A percentile compares a stretch with the other conserved stretches of the same genome.
Evolutionary conservation across 768 basidiomycete genomes (phyloP).

Genomic region (Crucibulum laeve): DNA sequence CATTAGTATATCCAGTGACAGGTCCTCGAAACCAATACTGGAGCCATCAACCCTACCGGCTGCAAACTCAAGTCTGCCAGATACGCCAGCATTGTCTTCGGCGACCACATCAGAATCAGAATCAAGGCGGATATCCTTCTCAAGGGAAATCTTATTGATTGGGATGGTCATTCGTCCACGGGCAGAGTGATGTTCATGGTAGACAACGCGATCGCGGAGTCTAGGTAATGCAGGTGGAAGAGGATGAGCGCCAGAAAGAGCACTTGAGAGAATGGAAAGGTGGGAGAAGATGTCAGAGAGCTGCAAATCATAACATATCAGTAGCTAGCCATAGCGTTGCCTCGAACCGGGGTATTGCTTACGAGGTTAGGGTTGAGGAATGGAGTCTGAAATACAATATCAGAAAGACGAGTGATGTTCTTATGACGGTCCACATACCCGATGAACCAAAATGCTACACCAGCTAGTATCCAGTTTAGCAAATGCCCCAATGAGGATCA

Average conservation of each 20-base stretch:
- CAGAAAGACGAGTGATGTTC: background rate
- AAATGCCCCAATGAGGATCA: conserved; percentile 34
- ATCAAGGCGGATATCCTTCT: background rate
- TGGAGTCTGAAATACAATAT: conserved; percentile 26
- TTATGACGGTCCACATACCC: conserved; percentile 17
- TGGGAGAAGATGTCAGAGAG: conserved; percentile 40
- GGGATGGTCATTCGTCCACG: conserved; percentile 1
- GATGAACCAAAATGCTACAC: conserved; percentile 39
- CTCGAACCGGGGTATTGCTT: conserved; percentile 6
- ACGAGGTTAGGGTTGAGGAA: conserved; percentile 43
- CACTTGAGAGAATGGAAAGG: conserved; percentile 31
- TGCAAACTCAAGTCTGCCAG: conserved; percentile 9
- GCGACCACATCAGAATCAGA: background rate
- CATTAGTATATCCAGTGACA: conserved; percentile 33
- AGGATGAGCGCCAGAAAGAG: conserved; percentile 27
- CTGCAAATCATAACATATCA: conserved; percentile 13
- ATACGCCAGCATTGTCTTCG: conserved; percentile 9
- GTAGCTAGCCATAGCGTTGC: background rate
- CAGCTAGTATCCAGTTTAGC: conserved; percentile 35
- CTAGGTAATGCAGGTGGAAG: conserved; percentile 33
- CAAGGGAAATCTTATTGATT: background rate
- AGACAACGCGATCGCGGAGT: conserved; percentile 37
- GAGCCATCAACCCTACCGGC: conserved; percentile 34
- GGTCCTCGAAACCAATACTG: conserved; percentile 35
- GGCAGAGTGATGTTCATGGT: conserved; percentile 30